A percentile compares a stretch with the other conserved stretches of the same genome.
phyloP scores from a whole-genome alignment of 129 eudicot species.

The Helianthus tuberosus region DNA sequence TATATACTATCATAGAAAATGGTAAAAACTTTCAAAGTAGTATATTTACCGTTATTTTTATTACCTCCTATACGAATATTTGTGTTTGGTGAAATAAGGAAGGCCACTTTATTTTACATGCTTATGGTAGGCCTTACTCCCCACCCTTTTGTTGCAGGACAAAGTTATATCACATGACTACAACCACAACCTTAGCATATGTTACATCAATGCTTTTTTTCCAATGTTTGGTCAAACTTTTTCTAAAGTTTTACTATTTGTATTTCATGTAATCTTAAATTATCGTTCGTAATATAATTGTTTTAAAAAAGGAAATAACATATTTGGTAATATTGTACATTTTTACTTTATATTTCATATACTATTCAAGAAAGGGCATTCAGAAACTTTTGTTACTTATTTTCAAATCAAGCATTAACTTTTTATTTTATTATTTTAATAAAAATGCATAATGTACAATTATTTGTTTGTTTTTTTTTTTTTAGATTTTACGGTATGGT shows the following conservation, averaged over 20 bases:
- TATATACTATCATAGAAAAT: neutral
- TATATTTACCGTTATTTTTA: neutral
- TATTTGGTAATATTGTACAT: neutral
- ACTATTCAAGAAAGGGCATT: neutral
- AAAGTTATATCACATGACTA: slow-evolving; percentile 36
- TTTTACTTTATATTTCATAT: neutral
- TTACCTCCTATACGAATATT: slow-evolving; percentile 2
- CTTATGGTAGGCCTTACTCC: slow-evolving; percentile 30
- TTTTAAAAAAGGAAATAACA: neutral
- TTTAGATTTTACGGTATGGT: no score
- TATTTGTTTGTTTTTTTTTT: no score
- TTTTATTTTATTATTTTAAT: neutral
- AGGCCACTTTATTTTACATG: slow-evolving; percentile 23
- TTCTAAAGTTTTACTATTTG: slow-evolving; percentile 10
- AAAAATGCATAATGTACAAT: no score
- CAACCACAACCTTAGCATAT: slow-evolving; percentile 37
- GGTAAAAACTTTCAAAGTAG: neutral
- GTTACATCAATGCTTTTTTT: slow-evolving; percentile 35
- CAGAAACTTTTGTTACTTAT: no score
- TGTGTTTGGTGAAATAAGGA: slow-evolving; percentile 32
- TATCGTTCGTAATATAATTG: neutral
- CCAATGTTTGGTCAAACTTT: slow-evolving; percentile 13
- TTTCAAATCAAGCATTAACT: no score
- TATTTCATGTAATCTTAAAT: neutral
- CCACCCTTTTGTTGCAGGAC: slow-evolving; percentile 33